These are phyloP conservation scores for Pseudogymnoascus sp. DNA, from an alignment of 2,329 filamentous ascomycete genomes.

Conservation along the genomic window DNA sequence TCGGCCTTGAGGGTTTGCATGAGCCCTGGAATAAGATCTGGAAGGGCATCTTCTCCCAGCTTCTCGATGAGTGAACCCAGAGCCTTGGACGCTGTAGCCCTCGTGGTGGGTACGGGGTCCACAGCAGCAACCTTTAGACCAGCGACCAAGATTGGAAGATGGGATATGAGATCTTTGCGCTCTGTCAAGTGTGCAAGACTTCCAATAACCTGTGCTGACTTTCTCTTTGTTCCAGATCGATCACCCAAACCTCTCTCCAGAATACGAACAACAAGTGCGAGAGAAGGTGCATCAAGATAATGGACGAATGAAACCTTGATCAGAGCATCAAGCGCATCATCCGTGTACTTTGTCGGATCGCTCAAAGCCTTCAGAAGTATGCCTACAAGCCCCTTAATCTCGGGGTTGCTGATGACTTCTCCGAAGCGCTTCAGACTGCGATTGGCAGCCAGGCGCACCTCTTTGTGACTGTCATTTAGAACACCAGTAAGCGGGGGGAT, in stretches of 20 bases:
- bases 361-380: slow-evolving; percentile 93
- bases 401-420: slow-evolving; percentile 95
- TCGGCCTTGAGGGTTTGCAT: slow-evolving; percentile 98
- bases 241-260: slow-evolving; percentile 86
- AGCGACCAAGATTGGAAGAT: slow-evolving; percentile 85
- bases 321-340: slow-evolving; percentile 83
- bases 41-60: slow-evolving; percentile 89
- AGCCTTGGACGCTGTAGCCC: slow-evolving; percentile 91
- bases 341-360: slow-evolving; percentile 94
- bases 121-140: slow-evolving; percentile 84
- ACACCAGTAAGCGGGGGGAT: slow-evolving; percentile 92
- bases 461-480: slow-evolving; percentile 95
- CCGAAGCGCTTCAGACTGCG: slow-evolving; percentile 95
- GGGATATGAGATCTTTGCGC: slow-evolving; percentile 83
- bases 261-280: slow-evolving; percentile 91
- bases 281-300: slow-evolving; percentile 93
- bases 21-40: slow-evolving; percentile 91
- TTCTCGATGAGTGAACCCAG: slow-evolving; percentile 97
- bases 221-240: slow-evolving; percentile 89
- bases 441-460: slow-evolving; percentile 86
- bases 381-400: slow-evolving; percentile 86
- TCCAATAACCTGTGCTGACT: slow-evolving; percentile 94
- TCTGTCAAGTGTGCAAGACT: slow-evolving; percentile 96
- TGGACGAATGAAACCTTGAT: slow-evolving; percentile 99
- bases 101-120: slow-evolving; percentile 91